Evolutionary conservation across 78 protist species (phyloP).

Genomic region (Bodo saltans): DNA sequence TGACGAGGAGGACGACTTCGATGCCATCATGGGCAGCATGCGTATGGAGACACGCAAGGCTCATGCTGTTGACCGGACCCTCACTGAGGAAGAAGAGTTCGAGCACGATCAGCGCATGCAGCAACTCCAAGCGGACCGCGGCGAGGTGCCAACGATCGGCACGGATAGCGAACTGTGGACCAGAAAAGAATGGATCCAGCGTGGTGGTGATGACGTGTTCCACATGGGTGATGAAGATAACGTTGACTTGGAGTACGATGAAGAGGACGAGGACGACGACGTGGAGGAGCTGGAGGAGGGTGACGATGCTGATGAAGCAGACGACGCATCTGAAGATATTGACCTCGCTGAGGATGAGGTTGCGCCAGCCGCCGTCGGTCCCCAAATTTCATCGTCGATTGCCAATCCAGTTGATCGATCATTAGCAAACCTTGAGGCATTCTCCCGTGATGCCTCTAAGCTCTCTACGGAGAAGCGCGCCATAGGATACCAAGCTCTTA

Average conservation of each 20-base stretch:
- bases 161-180: not conserved
- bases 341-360: too few relatives aligned
- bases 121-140: not conserved
- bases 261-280: not conserved
- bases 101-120: not conserved
- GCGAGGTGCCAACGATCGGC: not conserved
- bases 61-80: not conserved
- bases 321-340: not conserved
- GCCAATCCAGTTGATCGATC: too few relatives aligned
- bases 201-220: not conserved
- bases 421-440: too few relatives aligned
- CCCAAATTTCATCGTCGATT: too few relatives aligned
- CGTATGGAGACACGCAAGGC: not conserved
- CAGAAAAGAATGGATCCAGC: not conserved
- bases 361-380: too few relatives aligned
- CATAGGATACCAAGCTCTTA: not conserved
- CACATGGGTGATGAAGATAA: not conserved
- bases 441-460: too few relatives aligned
- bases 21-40: not conserved
- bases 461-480: too few relatives aligned
- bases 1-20: not conserved
- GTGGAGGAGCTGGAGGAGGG: not conserved
- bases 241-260: not conserved
- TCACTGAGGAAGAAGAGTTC: not conserved
- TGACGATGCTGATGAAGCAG: not conserved